Percentiles rank a stretch among this genome's conserved stretches.
These are phyloP conservation scores for Dioszegia aurantiaca DNA, from an alignment of 768 basidiomycete species.

Conservation along the genomic window DNA sequence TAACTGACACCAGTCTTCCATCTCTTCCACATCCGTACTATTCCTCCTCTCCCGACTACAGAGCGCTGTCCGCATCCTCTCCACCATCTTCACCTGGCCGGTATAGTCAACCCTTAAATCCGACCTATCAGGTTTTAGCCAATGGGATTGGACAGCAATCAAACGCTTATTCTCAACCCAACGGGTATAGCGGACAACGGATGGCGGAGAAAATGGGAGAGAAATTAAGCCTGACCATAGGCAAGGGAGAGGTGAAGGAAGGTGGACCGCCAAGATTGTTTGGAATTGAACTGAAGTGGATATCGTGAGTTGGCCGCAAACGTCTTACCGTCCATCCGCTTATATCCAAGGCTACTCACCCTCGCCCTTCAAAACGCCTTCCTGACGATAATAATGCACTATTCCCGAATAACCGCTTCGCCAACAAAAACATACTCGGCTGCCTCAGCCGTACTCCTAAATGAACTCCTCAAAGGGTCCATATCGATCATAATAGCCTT, in stretches of 20 bases:
- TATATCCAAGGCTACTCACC: conserved; percentile 45
- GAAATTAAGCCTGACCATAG: conserved; percentile 3
- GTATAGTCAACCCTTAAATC: conserved; percentile 16
- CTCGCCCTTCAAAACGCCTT: conserved; percentile 88
- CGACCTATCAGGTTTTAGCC: conserved; percentile 29
- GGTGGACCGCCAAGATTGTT: conserved; percentile 32
- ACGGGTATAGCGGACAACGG: conserved; percentile 1
- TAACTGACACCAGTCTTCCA: conserved; percentile 41
- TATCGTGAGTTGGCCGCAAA: conserved; percentile 44
- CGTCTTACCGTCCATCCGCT: not conserved
- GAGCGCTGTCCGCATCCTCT: conserved; percentile 32
- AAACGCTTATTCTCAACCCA: conserved; percentile 8
- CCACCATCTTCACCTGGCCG: conserved; percentile 35
- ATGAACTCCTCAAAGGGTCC: conserved; percentile 85
- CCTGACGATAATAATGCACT: conserved; percentile 92
- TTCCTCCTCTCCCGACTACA: conserved; percentile 16
- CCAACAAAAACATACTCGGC: conserved; percentile 79
- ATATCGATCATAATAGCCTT: conserved; percentile 83
- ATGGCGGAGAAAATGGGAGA: conserved; percentile 23
- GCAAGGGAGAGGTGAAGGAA: conserved; percentile 5
- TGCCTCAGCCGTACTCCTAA: conserved; percentile 89
- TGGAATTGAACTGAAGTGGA: conserved; percentile 52
- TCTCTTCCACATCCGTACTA: conserved; percentile 39
- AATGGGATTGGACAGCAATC: conserved; percentile 13
- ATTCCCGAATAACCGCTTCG: conserved; percentile 78